Conservation (phyloP, 768 basidiomycete species). For the Pleurotus salmoneostramineus region DNA sequence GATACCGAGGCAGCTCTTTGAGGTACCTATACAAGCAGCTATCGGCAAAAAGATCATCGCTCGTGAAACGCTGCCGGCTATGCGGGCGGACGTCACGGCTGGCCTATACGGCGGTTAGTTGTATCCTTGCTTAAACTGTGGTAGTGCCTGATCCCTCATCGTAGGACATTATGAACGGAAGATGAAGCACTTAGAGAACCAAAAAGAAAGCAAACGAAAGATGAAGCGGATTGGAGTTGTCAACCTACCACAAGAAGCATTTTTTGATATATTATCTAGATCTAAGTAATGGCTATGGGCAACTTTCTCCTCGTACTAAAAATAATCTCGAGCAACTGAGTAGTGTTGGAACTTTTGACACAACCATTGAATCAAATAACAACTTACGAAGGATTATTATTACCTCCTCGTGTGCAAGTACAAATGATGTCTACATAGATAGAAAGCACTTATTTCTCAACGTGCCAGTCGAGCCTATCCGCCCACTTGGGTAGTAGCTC, state of each 20-base stretch:
- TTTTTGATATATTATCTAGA: constrained; percentile 73
- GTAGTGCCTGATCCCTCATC: constrained; percentile 1
- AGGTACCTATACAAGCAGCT: constrained; percentile 93
- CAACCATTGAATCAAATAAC: too few species aligned
- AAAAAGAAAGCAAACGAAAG: constrained; percentile 88
- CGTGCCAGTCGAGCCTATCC: constrained; percentile 89
- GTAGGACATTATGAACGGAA: constrained; percentile 90
- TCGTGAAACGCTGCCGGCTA: constrained; percentile 81
- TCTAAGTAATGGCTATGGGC: not conserved
- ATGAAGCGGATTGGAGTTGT: constrained; percentile 90
- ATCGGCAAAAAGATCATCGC: constrained; percentile 86
- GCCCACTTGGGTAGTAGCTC: constrained; percentile 94
- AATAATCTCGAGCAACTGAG: too few species aligned
- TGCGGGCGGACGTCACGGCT: constrained; percentile 90
- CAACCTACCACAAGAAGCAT: constrained; percentile 92
- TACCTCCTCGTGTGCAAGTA: too few species aligned
- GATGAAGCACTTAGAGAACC: constrained; percentile 81
- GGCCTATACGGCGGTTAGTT: constrained; percentile 80
- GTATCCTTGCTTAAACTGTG: constrained; percentile 11
- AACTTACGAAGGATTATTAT: not conserved
- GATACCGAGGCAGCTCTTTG: constrained; percentile 89
- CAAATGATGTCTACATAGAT: too few species aligned
- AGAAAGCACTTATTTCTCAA: constrained; percentile 20
- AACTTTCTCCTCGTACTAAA: too few species aligned
- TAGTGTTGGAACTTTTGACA: too few species aligned